phyloP scores from a whole-genome alignment of 2,329 filamentous ascomycete species.

The Aspergillus brunneoviolaceus region DNA sequence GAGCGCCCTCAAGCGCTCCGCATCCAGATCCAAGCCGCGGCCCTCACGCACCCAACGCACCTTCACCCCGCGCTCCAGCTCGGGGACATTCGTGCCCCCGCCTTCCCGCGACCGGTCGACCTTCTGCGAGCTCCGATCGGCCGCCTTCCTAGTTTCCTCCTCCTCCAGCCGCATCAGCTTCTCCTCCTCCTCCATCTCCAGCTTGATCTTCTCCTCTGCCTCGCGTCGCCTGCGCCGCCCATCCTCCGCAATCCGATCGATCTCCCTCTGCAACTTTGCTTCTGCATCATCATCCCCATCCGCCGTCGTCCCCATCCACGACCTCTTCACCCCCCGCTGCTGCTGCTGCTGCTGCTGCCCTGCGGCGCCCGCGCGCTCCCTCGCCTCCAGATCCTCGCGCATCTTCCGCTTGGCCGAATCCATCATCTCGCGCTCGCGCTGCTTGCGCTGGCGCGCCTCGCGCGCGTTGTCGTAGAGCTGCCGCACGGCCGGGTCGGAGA shows the following conservation, averaged over 20 bases:
- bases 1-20: constrained; percentile 46
- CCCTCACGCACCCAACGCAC: constrained; percentile 56
- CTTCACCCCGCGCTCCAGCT: constrained; percentile 59
- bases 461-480: constrained; percentile 76
- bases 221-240: constrained; percentile 52
- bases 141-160: constrained; percentile 44
- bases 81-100: constrained; percentile 46
- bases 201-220: constrained; percentile 49
- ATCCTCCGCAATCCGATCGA: constrained; percentile 54
- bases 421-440: constrained; percentile 70
- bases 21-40: constrained; percentile 47
- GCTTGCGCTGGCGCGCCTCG: constrained; percentile 67
- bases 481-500: constrained; percentile 69
- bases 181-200: constrained; percentile 44
- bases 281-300: constrained; percentile 43
- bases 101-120: constrained; percentile 39
- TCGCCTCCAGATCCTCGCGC: constrained; percentile 80
- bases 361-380: constrained; percentile 58
- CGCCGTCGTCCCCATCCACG: constrained; percentile 43
- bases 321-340: constrained; percentile 57
- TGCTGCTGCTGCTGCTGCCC: constrained; percentile 29
- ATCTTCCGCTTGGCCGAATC: constrained; percentile 71
- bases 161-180: constrained; percentile 39
- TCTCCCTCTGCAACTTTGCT: constrained; percentile 54
- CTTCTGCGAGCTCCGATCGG: constrained; percentile 31